Evolutionary conservation across 306 rosid species (phyloP).

Genomic region (Dicorynia guianensis): DNA sequence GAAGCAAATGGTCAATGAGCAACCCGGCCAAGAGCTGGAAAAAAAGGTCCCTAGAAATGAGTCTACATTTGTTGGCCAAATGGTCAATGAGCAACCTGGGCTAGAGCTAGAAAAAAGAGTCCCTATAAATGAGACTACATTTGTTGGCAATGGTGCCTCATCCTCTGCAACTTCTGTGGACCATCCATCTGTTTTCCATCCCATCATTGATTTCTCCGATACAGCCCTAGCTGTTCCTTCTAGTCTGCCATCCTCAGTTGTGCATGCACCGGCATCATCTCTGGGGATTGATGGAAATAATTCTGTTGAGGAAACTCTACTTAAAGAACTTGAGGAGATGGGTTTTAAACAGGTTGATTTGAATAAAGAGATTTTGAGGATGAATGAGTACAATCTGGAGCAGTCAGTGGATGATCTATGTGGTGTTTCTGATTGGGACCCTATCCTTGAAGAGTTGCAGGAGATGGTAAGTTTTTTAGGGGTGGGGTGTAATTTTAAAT

Average conservation of each 20-base stretch:
- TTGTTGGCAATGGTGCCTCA: constrained; percentile 51
- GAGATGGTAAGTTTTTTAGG: constrained; percentile 69
- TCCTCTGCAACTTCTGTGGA: constrained; percentile 38
- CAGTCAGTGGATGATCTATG: constrained; percentile 84
- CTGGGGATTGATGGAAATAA: constrained; percentile 37
- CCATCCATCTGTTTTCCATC: constrained; percentile 52
- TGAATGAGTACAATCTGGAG: constrained; percentile 72
- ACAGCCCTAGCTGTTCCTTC: constrained; percentile 32
- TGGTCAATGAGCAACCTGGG: constrained; percentile 38
- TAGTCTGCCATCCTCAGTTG: constrained; percentile 34
- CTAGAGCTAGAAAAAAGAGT: constrained; percentile 45
- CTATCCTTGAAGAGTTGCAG: constrained; percentile 77
- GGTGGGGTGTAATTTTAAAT: not conserved
- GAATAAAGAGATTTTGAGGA: constrained; percentile 83
- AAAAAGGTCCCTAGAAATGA: constrained; percentile 47
- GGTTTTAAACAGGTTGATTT: constrained; percentile 77
- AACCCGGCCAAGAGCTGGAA: constrained; percentile 46
- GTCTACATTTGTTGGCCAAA: constrained; percentile 53
- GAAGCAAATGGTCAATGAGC: constrained; percentile 45
- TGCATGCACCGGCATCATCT: constrained; percentile 43
- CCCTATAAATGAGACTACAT: constrained; percentile 50
- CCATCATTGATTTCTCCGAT: constrained; percentile 51
- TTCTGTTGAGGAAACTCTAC: constrained; percentile 65
- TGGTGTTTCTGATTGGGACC: constrained; percentile 81
- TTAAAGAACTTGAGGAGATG: constrained; percentile 83